Base-by-base conservation (phyloP, 345 rosid genomes). In the Eucalyptus globulus region DNA sequence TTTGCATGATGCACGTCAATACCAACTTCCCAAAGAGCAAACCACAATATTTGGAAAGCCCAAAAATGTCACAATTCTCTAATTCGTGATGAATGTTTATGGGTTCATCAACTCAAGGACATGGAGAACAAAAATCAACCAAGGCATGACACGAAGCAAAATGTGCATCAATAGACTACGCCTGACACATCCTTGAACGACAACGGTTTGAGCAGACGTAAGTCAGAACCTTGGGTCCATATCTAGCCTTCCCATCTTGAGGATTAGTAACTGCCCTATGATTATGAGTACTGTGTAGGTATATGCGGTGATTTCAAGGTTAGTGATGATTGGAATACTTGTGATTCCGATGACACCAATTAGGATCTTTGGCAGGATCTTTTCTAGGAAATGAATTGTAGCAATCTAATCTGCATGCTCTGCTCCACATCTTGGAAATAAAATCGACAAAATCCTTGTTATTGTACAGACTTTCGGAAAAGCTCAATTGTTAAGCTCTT, bases 231-330 rank as follows among this genome's bases (percentile, higher is more conserved):
- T 62, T 29, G 43, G 69, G 4, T 62, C 69, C 16, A 62, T 58
- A 26, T 40, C 43, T 40, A 5, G 43, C 67, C n/a, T 58, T 58
- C 67, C n/a, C 2, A 58, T 3, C 67, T 26, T 58, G 67, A 58
- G n/a, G n/a, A 22, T 58, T 58, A 26, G 14, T 58, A 26, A 26
- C 0, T 24, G 15, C 3, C n/a, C 31, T 11, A 58, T 3, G 2
- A 58, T 58, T 26, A 58, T 26, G n/a, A 58, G 65, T 26, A 26
- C 1, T 4, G 0, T 26, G 67, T 58, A 58, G n/a, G 26, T 26
- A 26, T 11, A 58, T 0, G 0, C 7, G 0, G 3, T 58, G 67
- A 27, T 58, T 26, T 58, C 65, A 58, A 58, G 65, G 65, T 58
- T 58, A 58, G n/a, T 58, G 14, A 58, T 26, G 65, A 1, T 3